These are phyloP conservation scores for Penstemon newberryi DNA, from an alignment of 257 asterid genomes.

Conservation along the genomic window DNA sequence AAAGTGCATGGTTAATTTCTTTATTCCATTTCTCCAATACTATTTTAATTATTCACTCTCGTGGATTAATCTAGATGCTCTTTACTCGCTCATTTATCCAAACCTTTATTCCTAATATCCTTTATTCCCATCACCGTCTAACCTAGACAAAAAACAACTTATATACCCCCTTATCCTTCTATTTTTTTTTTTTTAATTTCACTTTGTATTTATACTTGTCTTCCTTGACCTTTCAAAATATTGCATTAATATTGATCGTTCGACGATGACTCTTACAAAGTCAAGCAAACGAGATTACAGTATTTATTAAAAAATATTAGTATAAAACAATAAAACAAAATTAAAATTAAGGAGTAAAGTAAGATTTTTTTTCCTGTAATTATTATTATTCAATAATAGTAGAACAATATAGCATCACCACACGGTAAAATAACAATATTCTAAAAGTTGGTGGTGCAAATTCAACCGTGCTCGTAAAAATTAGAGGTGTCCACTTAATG, in stretches of 20 bases:
- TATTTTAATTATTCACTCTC: not conserved
- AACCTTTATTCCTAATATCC: not conserved
- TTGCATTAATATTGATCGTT: too few species aligned
- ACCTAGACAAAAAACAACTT: slow-evolving; percentile 5
- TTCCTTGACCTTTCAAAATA: too few species aligned
- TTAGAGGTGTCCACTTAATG: too few species aligned
- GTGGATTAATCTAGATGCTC: slow-evolving; percentile 15
- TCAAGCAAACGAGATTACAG: not conserved
- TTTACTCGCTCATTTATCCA: slow-evolving; percentile 11
- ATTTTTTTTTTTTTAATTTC: not conserved
- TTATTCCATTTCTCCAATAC: slow-evolving; percentile 10
- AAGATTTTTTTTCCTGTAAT: not conserved
- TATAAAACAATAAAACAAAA: not conserved
- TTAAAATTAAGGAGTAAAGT: not conserved
- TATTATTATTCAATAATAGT: too few species aligned
- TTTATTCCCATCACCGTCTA: slow-evolving; percentile 29
- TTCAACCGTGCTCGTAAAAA: too few species aligned
- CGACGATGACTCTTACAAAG: not conserved
- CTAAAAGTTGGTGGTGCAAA: too few species aligned
- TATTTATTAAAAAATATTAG: not conserved
- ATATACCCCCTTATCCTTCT: not conserved
- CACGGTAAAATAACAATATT: too few species aligned
- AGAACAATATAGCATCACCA: too few species aligned
- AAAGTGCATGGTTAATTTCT: slow-evolving; percentile 6
- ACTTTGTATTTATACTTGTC: not conserved